phyloP scores from a whole-genome alignment of 2,329 filamentous ascomycete genomes.

The Botrytis porri region DNA sequence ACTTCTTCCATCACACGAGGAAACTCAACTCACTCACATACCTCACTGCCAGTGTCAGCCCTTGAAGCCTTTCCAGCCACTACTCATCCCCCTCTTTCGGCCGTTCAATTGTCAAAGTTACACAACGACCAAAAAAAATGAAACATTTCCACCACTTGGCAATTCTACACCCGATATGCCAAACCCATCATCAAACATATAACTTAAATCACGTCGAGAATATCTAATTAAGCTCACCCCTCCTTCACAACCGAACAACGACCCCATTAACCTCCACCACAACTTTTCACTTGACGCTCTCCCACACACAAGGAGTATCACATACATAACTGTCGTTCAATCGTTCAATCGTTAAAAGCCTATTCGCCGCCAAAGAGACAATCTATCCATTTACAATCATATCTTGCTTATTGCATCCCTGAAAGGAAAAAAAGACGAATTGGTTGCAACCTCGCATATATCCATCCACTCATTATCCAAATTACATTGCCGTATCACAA shows the following conservation, averaged over 20 bases:
- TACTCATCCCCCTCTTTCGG: not conserved
- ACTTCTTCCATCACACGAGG: not conserved
- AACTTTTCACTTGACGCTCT: not conserved
- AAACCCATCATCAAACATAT: not conserved
- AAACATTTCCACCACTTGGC: not conserved
- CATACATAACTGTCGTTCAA: not conserved
- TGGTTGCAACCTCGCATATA: not conserved
- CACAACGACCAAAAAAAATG: not conserved
- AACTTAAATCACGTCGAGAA: not conserved
- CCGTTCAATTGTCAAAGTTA: not conserved
- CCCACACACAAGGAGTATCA: not conserved
- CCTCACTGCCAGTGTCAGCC: not conserved
- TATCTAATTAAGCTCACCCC: not conserved
- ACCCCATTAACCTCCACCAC: not conserved
- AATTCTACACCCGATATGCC: not conserved
- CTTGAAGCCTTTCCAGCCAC: not conserved
- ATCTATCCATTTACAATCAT: not conserved
- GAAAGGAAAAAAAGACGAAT: not conserved
- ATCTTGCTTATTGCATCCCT: not conserved
- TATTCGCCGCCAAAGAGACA: too few species aligned
- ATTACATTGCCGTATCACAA: not conserved
- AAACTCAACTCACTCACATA: not conserved
- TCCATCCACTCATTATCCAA: slow-evolving; percentile 5
- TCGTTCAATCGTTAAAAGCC: not conserved
- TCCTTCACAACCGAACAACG: not conserved